phyloP scores from a whole-genome alignment of 75 land plant genomes.

The Sequoia sempervirens region DNA sequence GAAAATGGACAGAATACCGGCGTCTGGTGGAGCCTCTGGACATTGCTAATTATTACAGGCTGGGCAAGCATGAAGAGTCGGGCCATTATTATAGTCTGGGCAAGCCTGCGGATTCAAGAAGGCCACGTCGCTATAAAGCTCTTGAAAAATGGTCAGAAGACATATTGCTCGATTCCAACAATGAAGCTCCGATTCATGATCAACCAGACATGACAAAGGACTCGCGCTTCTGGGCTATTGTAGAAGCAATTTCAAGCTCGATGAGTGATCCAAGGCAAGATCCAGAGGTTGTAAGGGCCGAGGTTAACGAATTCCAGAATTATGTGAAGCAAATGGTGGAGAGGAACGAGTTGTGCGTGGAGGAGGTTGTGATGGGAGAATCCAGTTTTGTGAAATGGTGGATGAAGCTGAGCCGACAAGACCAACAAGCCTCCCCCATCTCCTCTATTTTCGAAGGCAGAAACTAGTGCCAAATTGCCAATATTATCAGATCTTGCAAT shows the following conservation, averaged over 20 bases:
- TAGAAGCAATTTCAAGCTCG: background rate
- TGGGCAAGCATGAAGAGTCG: constrained; percentile 12
- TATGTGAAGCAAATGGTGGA: background rate
- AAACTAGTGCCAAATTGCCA: no score
- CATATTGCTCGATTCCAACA: background rate
- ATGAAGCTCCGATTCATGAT: constrained; percentile 7
- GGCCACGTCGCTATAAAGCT: background rate
- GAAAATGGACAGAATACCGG: constrained; percentile 35
- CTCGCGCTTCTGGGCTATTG: background rate
- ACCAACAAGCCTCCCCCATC: background rate
- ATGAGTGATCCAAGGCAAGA: background rate
- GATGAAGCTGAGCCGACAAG: background rate
- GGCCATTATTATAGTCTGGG: constrained; percentile 33
- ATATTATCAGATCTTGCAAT: no score
- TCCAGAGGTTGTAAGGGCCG: background rate
- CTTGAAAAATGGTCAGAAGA: background rate
- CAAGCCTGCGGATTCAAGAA: background rate
- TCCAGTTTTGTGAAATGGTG: background rate
- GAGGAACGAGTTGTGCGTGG: background rate
- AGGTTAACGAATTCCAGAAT: background rate
- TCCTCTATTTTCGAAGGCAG: background rate
- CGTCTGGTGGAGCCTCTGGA: constrained; percentile 62
- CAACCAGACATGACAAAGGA: background rate
- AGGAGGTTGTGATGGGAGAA: background rate
- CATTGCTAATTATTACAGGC: constrained; percentile 59